These are phyloP conservation scores for Chlorophyllum brunneum DNA, from an alignment of 768 basidiomycete genomes.

Conservation along the genomic window DNA sequence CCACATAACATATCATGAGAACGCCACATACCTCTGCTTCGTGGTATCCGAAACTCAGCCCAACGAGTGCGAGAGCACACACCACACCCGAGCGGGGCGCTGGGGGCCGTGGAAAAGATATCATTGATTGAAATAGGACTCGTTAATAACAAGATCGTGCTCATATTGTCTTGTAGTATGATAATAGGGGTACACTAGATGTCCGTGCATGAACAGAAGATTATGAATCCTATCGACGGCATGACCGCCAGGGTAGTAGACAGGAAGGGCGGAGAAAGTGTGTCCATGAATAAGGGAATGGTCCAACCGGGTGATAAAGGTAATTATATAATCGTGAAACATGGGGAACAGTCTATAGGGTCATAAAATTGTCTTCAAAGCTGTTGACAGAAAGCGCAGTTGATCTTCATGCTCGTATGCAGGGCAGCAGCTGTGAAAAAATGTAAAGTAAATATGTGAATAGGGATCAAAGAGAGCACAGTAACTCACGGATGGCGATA, in stretches of 20 bases:
- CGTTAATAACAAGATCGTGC: constrained; percentile 25
- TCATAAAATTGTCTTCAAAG: constrained; percentile 49
- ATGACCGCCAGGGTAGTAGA: constrained; percentile 2
- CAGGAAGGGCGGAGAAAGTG: constrained; percentile 1
- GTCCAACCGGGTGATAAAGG: constrained; percentile 25
- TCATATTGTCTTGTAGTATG: constrained; percentile 33
- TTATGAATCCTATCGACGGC: constrained; percentile 4
- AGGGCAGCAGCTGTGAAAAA: constrained; percentile 51
- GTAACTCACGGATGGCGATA: constrained; percentile 69
- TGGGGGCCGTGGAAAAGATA: no score
- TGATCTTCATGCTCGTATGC: constrained; percentile 53
- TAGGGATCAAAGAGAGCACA: constrained; percentile 7
- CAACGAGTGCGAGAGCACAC: no score
- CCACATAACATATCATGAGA: neutral
- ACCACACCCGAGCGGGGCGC: no score
- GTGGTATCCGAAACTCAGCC: no score
- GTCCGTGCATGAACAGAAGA: constrained; percentile 31
- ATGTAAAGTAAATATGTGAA: constrained; percentile 10
- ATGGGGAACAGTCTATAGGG: constrained; percentile 27
- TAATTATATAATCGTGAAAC: constrained; percentile 23
- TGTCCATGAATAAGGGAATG: constrained; percentile 30
- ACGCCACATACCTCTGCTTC: neutral
- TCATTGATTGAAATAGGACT: constrained; percentile 8
- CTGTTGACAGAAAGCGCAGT: constrained; percentile 65
- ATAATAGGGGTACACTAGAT: constrained; percentile 46